Evolutionary conservation across 2,329 filamentous ascomycete species (phyloP), one percentile per base, ranked within the genome.

Genomic region (Calonectria fujianensis): DNA sequence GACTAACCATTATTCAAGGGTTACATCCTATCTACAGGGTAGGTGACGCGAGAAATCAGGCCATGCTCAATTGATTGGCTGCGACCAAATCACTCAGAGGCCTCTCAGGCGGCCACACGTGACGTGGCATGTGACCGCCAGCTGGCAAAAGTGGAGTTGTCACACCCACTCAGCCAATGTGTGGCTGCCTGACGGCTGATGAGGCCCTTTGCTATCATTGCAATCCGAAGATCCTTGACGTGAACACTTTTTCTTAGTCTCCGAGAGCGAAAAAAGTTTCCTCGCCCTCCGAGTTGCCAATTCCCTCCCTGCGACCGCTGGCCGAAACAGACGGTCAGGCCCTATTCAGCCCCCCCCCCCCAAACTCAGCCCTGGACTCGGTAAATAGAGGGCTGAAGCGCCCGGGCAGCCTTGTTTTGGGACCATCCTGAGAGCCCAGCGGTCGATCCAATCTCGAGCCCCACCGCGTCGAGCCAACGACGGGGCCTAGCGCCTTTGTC

Each of bases 101-200:
- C 51, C 61, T 61, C 37, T 29, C 32, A 35, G 61, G n/a, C 24
- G 63, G 52, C 54, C 63, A 29, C 80, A 80, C 79, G 79, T 80
- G 80, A 76, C 74, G 68, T 71, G 72, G 69, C 79, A 80, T 76
- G 78, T 80, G 78, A 82, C 76, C 80, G 80, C 80, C 80, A 82
- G 78, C 80, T 82, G 80, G 80, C 80, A 78, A 76, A 72, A 57
- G 78, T 79, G 80, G 79, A 73, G 78, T 77, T 72, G 72, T 77
- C 61, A 69, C 69, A 68, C 51, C 67, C 79, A 65, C 76, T 80
- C 75, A 73, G 61, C 72, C 75, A 81, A 78, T 79, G 70, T 81
- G 80, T 82, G 79, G 79, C 76, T 75, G 75, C 76, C 80, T 81
- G 79, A 81, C 31, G 64, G 18, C 45, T 70, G 16, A 59, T 68